Evolutionary conservation across 176 grass and related monocot genomes (phyloP).

Genomic region (Eragrostis curvula): DNA sequence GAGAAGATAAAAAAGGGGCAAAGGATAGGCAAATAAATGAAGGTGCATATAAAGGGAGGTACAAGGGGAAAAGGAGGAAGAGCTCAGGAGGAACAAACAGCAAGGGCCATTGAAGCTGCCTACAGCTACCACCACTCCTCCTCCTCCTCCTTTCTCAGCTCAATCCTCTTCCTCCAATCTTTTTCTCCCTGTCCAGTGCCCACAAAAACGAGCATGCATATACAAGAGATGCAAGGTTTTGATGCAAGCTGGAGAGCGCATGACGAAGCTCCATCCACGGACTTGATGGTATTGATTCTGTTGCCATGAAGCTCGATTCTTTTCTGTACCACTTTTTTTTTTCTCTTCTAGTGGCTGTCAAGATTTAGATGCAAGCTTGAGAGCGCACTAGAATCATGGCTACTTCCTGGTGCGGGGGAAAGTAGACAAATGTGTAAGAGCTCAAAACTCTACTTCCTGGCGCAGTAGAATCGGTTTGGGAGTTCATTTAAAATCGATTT

Average conservation of each 20-base stretch:
- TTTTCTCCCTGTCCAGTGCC: not conserved
- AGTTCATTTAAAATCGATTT: not conserved
- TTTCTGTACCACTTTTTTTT: not conserved
- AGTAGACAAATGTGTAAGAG: not conserved
- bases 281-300: constrained; percentile 45
- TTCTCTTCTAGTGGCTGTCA: not conserved
- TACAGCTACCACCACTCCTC: constrained; percentile 25
- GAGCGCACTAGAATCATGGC: not conserved
- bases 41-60: constrained; percentile 9
- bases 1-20: not conserved
- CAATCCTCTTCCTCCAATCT: constrained; percentile 11
- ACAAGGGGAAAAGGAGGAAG: constrained; percentile 27
- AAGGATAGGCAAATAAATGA: constrained; percentile 7
- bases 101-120: constrained; percentile 21
- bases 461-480: too few species aligned
- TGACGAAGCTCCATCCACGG: constrained; percentile 32
- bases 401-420: not conserved
- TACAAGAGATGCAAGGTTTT: constrained; percentile 33
- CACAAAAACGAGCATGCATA: constrained; percentile 33
- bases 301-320: not conserved
- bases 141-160: not conserved
- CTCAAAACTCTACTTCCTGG: not conserved
- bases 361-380: not conserved
- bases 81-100: constrained; percentile 40
- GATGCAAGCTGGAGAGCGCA: too few species aligned